Conservation (phyloP, 495 filamentous ascomycete species). For the Staphylotrichum tortipilum region DNA sequence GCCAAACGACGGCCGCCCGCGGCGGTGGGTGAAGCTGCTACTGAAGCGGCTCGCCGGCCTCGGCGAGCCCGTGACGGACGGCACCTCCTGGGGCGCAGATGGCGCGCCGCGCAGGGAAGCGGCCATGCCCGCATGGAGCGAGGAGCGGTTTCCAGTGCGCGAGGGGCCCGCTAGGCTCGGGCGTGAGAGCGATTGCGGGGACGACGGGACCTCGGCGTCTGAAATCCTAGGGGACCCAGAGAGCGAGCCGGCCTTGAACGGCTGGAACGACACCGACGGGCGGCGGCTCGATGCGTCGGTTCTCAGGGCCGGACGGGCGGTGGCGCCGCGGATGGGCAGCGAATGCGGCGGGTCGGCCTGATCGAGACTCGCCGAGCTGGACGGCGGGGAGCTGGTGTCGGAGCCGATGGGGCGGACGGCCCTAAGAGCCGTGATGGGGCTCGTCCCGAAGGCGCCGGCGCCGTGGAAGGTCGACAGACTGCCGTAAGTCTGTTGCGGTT, state of each 20-base stretch:
- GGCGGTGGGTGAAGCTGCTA: slow-evolving; percentile 55
- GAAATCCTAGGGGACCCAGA: slow-evolving; percentile 66
- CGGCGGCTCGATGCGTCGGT: slow-evolving; percentile 34
- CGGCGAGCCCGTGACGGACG: slow-evolving; percentile 44
- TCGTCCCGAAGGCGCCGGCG: slow-evolving; percentile 63
- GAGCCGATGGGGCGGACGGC: slow-evolving; percentile 51
- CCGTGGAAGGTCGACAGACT: slow-evolving; percentile 91
- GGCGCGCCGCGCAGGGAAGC: slow-evolving; percentile 51
- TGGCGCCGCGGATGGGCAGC: slow-evolving; percentile 32
- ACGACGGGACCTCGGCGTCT: slow-evolving; percentile 40
- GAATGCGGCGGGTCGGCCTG: slow-evolving; percentile 34
- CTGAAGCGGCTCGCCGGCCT: slow-evolving; percentile 78
- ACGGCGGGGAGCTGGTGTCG: slow-evolving; percentile 54
- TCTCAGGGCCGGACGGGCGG: slow-evolving; percentile 40
- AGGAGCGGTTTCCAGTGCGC: slow-evolving; percentile 60
- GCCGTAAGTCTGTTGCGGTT: slow-evolving; percentile 76
- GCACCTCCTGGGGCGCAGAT: slow-evolving; percentile 52
- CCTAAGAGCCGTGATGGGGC: slow-evolving; percentile 78
- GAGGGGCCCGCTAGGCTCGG: slow-evolving; percentile 44
- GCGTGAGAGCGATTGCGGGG: slow-evolving; percentile 51
- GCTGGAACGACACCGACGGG: slow-evolving; percentile 83
- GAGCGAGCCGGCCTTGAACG: slow-evolving; percentile 90
- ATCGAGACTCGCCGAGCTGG: slow-evolving; percentile 46
- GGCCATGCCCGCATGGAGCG: slow-evolving; percentile 56
- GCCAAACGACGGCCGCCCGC: slow-evolving; percentile 65